Percentiles rank a stretch among this genome's conserved stretches.
Evolutionary conservation across 108 stramenopile genomes (phyloP).

Genomic region (Fragilariopsis cylindrus): DNA sequence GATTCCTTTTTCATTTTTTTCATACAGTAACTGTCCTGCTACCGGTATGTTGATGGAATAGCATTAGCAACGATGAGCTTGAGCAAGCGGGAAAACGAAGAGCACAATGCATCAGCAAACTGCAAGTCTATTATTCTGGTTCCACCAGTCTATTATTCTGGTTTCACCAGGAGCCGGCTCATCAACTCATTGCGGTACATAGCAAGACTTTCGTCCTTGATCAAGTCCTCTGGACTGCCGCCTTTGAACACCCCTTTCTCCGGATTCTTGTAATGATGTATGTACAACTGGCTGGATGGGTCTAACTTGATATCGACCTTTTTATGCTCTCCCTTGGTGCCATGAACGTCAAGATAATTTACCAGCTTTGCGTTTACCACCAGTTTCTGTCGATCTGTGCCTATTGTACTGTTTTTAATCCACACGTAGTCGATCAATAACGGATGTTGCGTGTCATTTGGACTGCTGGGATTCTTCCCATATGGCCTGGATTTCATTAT

Average conservation of each 20-base stretch:
- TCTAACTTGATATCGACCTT: not conserved
- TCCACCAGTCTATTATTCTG: not conserved
- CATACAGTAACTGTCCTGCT: too few species aligned
- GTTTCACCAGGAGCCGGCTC: conserved; percentile 1
- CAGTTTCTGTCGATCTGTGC: not conserved
- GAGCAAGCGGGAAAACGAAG: too few species aligned
- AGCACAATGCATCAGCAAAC: too few species aligned
- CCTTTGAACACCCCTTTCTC: conserved; percentile 9
- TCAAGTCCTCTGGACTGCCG: too few species aligned
- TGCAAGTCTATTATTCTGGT: too few species aligned
- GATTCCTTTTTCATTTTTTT: too few species aligned
- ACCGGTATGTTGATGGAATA: too few species aligned
- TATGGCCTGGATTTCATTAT: conserved; percentile 8
- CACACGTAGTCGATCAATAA: conserved; percentile 13
- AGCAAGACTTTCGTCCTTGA: too few species aligned
- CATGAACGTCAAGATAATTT: not conserved
- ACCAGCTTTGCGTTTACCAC: conserved; percentile 4
- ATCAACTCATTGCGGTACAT: too few species aligned
- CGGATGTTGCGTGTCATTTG: not conserved
- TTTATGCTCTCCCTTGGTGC: not conserved
- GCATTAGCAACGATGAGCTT: too few species aligned
- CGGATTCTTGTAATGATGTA: conserved; percentile 8
- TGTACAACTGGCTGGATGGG: not conserved
- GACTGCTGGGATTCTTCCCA: not conserved
- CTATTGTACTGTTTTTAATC: not conserved